These are phyloP conservation scores for Cytospora piceae DNA, from an alignment of 2,329 filamentous ascomycete genomes.

Conservation along the genomic window DNA sequence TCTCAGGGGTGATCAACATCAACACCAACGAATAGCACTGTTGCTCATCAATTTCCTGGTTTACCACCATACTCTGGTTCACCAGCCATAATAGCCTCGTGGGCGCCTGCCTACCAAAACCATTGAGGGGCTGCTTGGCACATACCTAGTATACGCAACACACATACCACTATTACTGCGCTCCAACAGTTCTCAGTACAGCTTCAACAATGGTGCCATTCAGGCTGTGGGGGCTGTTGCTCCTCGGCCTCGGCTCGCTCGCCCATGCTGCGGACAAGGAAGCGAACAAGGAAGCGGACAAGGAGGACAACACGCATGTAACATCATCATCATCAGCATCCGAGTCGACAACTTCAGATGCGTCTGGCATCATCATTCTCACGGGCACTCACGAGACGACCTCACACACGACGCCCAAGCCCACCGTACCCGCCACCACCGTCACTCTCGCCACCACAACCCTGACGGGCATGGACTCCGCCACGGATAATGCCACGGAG, in stretches of 20 bases:
- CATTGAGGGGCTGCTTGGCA: slow-evolving; percentile 5
- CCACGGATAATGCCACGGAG: slow-evolving; percentile 39
- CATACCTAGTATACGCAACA: neutral
- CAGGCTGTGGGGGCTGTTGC: slow-evolving; percentile 28
- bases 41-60: neutral
- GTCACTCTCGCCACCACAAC: slow-evolving; percentile 45
- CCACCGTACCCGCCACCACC: slow-evolving; percentile 43
- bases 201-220: slow-evolving; percentile 24
- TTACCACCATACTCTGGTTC: neutral
- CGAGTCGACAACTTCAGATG: slow-evolving; percentile 6
- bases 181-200: neutral
- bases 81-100: neutral
- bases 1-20: neutral
- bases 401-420: slow-evolving; percentile 46
- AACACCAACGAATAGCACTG: neutral
- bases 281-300: slow-evolving; percentile 6
- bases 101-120: neutral
- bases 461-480: slow-evolving; percentile 31
- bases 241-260: slow-evolving; percentile 24
- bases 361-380: slow-evolving; percentile 42
- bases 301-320: neutral
- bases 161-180: neutral
- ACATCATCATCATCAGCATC: slow-evolving; percentile 16
- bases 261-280: slow-evolving; percentile 12
- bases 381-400: slow-evolving; percentile 39